Base-by-base conservation (phyloP, 164 flowering plant species). In the Santalum album region DNA sequence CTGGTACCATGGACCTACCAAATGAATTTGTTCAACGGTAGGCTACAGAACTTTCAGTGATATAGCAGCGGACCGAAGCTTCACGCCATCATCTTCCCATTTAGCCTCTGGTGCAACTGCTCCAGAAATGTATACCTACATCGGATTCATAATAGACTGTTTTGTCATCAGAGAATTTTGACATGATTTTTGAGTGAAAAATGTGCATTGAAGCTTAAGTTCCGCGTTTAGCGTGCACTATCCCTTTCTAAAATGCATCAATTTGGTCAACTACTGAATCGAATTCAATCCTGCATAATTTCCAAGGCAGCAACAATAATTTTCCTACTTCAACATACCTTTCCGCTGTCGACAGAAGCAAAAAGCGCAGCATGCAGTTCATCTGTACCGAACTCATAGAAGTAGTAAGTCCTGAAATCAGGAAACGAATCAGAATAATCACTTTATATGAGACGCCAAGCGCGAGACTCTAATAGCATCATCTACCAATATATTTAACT, bases 11-110 rank as follows among this genome's bases (percentile, higher is more conserved):
- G 15, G 51, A 66, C 69, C 69, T 61, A 36, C 19, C n/a, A 20
- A 21, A 29, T 25, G 11, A 25, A 34, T 18, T 12, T 21, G 24
- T 29, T 16, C 24, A n/a, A 18, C n/a, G n/a, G 35, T 36, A 14
- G 52, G 56, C 65, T 80, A 87, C 15, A 83, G 53, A 55, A 88
- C 44, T 11, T 94, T 70, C 49, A 92, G 59, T 10, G 99, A 92
- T 38, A 92, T 62, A 10, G 96, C 99, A 49, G 99, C 95, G 68
- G 96, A 89, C 0, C 99, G 95, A 57, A 92, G 96, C 65, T 75
- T 79, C 43, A 82, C 64, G 12, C 94, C 96, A 66, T 87, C 96
- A 32, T 76, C 82, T 6, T 69, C 82, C 99, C 99, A 92, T 59
- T 67, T 89, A 38, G 72, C 74, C 49, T 79, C 52, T 16, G 95